Evolutionary conservation across 345 rosid species (phyloP), one percentile per base, ranked within the genome.

Genomic region (Gossypium ekmanianum): DNA sequence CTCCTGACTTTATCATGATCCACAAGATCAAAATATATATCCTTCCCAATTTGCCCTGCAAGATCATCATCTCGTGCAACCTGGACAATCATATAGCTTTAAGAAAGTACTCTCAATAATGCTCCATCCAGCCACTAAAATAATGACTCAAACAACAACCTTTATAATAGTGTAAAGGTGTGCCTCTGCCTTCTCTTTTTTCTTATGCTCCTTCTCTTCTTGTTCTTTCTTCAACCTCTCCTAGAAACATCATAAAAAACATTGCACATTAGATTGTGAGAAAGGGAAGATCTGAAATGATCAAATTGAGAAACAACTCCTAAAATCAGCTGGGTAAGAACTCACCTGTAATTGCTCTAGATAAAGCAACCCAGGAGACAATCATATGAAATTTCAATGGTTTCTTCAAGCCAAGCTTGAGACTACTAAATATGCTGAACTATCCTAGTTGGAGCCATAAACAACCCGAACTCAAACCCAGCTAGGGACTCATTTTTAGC

Each of bases 21-120:
- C 74, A 95, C 97, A 74, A 95, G 98, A 79, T 93, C 99, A 87
- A 93, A 95, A 82, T 85, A 91, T 75, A 90, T 85, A 84, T 91
- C 98, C 82, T 81, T 89, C 64, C 99, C 99, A 83, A 95, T 90
- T 77, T 95, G 99, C 73, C 86, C 94, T 44, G 74, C 77, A 59
- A 95, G 88, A 83, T 95, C 97, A 78, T 84, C 90, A 88, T 91
- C 97, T 69, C 94, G 87, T 45, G 99, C 97, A 77, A 95, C 97
- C 99, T 95, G 75, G 64, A 56, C 63, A 62, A 76, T 48, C 75
- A 78, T 34, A 45, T 12, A 18, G 24, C 71, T 20, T 43, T 71
- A 73, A 77, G 76, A 74, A 73, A 69, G n/a, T 51, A 43, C 2
- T n/a, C 75, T 62, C 29, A 71, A 44, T 41, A 2, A 45, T 56